Evolutionary conservation across 306 rosid genomes (phyloP).

Genomic region (Pachyrhizus erosus): DNA sequence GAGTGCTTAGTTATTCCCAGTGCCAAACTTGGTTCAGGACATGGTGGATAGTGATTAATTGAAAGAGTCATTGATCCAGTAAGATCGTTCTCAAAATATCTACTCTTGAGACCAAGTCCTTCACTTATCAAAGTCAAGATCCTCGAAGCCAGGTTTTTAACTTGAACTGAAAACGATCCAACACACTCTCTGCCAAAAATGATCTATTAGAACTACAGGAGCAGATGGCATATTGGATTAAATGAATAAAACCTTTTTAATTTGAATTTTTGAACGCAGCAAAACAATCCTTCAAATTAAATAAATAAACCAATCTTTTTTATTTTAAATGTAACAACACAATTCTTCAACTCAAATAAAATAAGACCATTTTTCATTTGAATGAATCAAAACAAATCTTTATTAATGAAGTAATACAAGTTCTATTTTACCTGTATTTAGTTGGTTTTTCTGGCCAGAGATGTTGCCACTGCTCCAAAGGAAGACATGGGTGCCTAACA

Average conservation of each 20-base stretch:
- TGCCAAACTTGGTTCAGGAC: constrained; percentile 50
- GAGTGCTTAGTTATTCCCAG: constrained; percentile 38
- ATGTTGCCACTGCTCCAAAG: constrained; percentile 44
- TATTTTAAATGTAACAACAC: background rate
- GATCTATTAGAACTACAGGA: background rate
- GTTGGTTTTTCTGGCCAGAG: constrained; percentile 48
- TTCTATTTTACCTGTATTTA: constrained; percentile 18
- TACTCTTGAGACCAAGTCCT: constrained; percentile 33
- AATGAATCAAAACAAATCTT: background rate
- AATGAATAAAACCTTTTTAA: background rate
- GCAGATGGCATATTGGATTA: background rate
- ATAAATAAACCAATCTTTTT: too few relatives aligned
- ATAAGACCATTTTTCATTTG: background rate
- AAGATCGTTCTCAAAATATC: constrained; percentile 40
- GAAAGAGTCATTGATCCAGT: background rate
- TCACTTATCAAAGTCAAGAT: constrained; percentile 38
- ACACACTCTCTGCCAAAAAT: constrained; percentile 27
- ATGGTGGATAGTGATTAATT: constrained; percentile 35
- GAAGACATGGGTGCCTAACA: constrained; percentile 44
- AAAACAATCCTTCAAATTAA: too few relatives aligned
- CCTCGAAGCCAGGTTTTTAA: constrained; percentile 36
- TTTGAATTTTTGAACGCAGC: background rate
- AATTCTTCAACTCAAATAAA: background rate
- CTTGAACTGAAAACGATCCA: constrained; percentile 36
- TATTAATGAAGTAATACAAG: background rate